These are phyloP conservation scores for Schizosaccharomyces pombe DNA, from an alignment of 805 yeast species.

Conservation along the genomic window DNA sequence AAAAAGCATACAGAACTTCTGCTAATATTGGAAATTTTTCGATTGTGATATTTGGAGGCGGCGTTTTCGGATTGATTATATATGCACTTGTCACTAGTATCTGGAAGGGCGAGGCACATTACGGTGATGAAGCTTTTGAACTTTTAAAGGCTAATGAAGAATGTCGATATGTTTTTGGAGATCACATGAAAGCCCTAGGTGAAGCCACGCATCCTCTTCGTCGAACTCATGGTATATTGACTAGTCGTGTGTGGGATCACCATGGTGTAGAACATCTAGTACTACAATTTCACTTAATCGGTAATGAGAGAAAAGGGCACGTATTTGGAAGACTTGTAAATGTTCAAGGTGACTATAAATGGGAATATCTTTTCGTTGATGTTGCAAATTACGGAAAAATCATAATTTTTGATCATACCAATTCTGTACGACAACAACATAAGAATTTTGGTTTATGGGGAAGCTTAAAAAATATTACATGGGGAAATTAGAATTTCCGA, in stretches of 20 bases:
- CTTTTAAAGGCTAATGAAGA: not conserved
- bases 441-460: slow-evolving; percentile 1
- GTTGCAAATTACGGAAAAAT: not conserved
- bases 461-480: not conserved
- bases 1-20: not conserved
- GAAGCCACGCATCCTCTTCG: not conserved
- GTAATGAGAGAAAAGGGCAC: not conserved
- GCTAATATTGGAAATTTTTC: not conserved
- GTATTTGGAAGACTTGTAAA: not conserved
- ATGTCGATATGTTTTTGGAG: not conserved
- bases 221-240: not conserved
- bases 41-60: not conserved
- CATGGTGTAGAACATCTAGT: not conserved
- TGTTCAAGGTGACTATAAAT: not conserved
- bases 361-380: slow-evolving; percentile 1
- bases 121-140: slow-evolving; percentile 1
- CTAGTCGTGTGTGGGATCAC: not conserved
- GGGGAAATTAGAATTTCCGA: too few species aligned
- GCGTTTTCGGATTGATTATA: not conserved
- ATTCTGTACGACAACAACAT: not conserved
- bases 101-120: not conserved
- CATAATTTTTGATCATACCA: not conserved
- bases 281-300: not conserved
- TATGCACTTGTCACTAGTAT: not conserved
- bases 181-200: not conserved